Evolutionary conservation across 352 stramenopile species (phyloP).

Genomic region (Aphanomyces cochlioides): DNA sequence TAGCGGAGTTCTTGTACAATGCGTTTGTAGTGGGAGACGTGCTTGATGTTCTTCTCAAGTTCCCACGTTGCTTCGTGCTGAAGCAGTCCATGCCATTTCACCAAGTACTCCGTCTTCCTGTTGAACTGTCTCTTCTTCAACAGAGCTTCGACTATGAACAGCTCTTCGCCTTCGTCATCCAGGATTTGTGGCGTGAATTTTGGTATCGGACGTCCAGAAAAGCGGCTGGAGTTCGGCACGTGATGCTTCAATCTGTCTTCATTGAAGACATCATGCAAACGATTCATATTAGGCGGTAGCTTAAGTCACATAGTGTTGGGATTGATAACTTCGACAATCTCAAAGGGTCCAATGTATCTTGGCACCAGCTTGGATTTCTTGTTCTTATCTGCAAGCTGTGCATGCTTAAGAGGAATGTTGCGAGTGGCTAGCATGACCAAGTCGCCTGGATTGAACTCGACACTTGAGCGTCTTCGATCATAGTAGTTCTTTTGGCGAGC

Average conservation of each 20-base stretch:
- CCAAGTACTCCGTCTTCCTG: too few species aligned
- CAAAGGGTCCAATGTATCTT: slow-evolving; percentile 12
- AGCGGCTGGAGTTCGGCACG: not conserved
- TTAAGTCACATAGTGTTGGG: slow-evolving; percentile 8
- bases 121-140: too few species aligned
- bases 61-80: too few species aligned
- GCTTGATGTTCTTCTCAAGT: too few species aligned
- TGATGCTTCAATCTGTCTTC: slow-evolving; percentile 29
- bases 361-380: slow-evolving; percentile 1
- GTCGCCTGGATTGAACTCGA: slow-evolving; percentile 4
- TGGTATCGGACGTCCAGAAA: not conserved
- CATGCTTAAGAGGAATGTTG: slow-evolving; percentile 5
- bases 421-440: slow-evolving; percentile 11
- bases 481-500: slow-evolving; percentile 15
- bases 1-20: too few species aligned
- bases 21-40: too few species aligned
- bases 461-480: not conserved
- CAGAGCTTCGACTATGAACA: too few species aligned
- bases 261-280: slow-evolving; percentile 28
- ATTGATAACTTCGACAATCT: slow-evolving; percentile 2
- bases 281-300: slow-evolving; percentile 7
- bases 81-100: too few species aligned
- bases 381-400: not conserved
- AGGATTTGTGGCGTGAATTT: not conserved
- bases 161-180: too few species aligned